Evolutionary conservation across 768 basidiomycete species (phyloP).

Genomic region (Auricularia heimuer): DNA sequence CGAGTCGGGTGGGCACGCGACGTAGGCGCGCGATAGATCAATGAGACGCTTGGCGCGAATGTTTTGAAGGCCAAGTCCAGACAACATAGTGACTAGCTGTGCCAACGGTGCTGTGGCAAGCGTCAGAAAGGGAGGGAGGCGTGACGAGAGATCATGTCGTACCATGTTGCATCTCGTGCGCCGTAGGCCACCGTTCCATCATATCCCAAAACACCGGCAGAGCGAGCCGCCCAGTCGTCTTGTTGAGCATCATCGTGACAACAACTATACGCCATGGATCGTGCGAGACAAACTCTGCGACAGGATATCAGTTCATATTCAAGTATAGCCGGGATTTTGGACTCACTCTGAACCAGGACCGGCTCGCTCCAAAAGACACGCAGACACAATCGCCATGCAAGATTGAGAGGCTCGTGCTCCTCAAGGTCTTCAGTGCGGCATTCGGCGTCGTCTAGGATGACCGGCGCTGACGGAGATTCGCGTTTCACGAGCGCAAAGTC

Average conservation of each 20-base stretch:
- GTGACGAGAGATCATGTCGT: neutral
- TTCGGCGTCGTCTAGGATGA: no score
- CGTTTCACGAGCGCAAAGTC: no score
- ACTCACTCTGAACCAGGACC: neutral
- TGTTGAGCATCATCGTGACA: slow-evolving; percentile 59
- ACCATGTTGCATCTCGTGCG: slow-evolving; percentile 45
- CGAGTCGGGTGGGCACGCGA: slow-evolving; percentile 32
- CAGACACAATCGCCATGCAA: neutral
- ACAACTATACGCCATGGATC: slow-evolving; percentile 65
- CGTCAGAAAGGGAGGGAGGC: neutral
- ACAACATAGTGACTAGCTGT: slow-evolving; percentile 38
- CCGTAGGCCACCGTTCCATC: slow-evolving; percentile 46
- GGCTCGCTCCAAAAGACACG: neutral
- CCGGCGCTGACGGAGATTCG: no score
- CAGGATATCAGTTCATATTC: neutral
- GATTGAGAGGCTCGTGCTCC: neutral
- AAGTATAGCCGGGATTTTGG: no score
- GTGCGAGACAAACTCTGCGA: slow-evolving; percentile 37
- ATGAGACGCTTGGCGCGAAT: slow-evolving; percentile 48
- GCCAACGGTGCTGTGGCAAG: slow-evolving; percentile 29
- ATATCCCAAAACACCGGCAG: slow-evolving; percentile 58
- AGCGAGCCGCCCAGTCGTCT: slow-evolving; percentile 52
- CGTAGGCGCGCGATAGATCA: slow-evolving; percentile 40
- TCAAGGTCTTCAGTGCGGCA: neutral
- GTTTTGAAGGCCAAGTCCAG: slow-evolving; percentile 49